Evolutionary conservation across 2,329 filamentous ascomycete genomes (phyloP), one percentile per base, ranked within the genome.

Genomic region (Fusarium circinatum): DNA sequence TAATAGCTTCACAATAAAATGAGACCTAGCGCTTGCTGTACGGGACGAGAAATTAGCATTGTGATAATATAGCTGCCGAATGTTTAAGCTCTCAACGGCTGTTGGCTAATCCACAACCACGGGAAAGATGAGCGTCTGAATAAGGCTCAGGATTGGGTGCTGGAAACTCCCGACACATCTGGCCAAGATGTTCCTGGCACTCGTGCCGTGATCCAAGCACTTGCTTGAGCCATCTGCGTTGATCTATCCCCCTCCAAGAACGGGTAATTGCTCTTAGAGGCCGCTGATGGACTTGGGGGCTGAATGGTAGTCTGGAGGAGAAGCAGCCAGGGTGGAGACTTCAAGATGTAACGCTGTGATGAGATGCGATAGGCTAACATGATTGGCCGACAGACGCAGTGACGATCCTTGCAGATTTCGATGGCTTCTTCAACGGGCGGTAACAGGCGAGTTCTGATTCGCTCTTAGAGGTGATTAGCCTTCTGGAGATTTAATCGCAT

Each of bases 61-160:
- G 74, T 75, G 73, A 70, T 72, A 55, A 66, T 73, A 71, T 69
- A 68, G 58, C 54, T 70, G 47, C 58, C 52, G 64, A 71, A 55
- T 60, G 62, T 59, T 34, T 34, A 48, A 45, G 61, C 62, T 65
- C 69, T 74, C 61, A 48, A 62, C 57, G n/a, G 51, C 49, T 57
- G 75, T 78, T 78, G 76, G 76, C 61, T 73, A 62, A 45, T 63
- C 65, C 70, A 69, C 51, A 65, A 54, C 62, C 47, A 75, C 49
- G 42, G 67, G 55, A 74, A 68, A 75, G 54, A 76, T 71, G 70
- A 76, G 76, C 72, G 74, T 78, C 70, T 74, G 70, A 48, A 57
- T 54, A 42, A 63, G 67, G 48, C 70, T 45, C 64, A 39, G 75
- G 72, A 78, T 78, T 78, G 76, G 76, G 65, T 55, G 60, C 68